Percentiles rank a stretch among this genome's conserved stretches.
phyloP scores from a whole-genome alignment of 2,329 filamentous ascomycete species.

The Septoria petroselini region DNA sequence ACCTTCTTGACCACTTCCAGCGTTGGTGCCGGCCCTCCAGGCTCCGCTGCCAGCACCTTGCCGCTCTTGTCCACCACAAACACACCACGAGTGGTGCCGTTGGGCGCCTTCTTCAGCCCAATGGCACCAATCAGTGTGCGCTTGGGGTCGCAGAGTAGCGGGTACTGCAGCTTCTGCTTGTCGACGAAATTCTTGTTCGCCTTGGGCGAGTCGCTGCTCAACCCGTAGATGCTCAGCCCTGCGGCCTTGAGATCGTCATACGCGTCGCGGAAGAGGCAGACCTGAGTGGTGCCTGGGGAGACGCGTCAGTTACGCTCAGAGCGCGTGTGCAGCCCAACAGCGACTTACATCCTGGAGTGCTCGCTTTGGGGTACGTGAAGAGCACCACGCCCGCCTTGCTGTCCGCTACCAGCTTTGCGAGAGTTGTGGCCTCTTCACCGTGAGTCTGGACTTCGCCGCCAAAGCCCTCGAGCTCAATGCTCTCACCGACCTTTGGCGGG shows the following conservation, averaged over 20 bases:
- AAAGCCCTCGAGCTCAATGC: constrained; percentile 54
- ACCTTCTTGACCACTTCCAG: constrained; percentile 72
- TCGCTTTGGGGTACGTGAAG: constrained; percentile 94
- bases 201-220: constrained; percentile 83
- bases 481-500: constrained; percentile 47
- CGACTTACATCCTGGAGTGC: constrained; percentile 83
- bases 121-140: constrained; percentile 76
- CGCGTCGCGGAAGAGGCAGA: constrained; percentile 85
- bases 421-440: constrained; percentile 73
- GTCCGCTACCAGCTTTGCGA: constrained; percentile 76
- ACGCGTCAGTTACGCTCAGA: constrained; percentile 4
- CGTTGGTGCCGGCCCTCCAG: constrained; percentile 74
- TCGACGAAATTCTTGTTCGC: constrained; percentile 89
- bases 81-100: constrained; percentile 79
- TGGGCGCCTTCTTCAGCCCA: constrained; percentile 81
- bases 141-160: constrained; percentile 77
- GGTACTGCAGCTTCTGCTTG: constrained; percentile 85
- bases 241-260: constrained; percentile 71
- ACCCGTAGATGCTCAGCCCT: constrained; percentile 83
- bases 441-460: constrained; percentile 76
- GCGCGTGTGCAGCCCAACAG: not conserved
- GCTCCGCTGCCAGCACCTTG: constrained; percentile 71
- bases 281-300: constrained; percentile 78
- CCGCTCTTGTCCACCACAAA: constrained; percentile 69
- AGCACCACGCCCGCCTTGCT: constrained; percentile 84